Conservation (phyloP, 768 basidiomycete species). For the Suillus variegatus region DNA sequence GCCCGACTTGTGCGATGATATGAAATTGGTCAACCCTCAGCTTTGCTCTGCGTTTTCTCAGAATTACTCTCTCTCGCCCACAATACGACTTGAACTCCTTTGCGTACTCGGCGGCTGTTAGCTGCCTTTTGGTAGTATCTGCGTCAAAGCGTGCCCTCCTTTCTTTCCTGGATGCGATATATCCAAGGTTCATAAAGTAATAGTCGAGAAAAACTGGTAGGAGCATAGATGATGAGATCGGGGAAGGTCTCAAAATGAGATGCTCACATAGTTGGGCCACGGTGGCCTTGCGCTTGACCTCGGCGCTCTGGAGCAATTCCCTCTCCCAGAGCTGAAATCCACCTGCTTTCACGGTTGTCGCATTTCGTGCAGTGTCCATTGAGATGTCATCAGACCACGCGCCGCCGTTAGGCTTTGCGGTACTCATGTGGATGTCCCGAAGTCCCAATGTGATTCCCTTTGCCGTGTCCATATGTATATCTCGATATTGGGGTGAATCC, state of each 20-base stretch:
- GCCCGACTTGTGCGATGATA: conserved; percentile 97
- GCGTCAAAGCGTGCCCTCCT: conserved; percentile 80
- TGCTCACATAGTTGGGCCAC: conserved; percentile 93
- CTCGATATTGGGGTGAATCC: conserved; percentile 37
- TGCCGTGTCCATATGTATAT: conserved; percentile 81
- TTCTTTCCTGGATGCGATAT: conserved; percentile 83
- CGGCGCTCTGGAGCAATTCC: conserved; percentile 78
- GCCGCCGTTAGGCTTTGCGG: conserved; percentile 50
- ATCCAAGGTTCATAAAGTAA: conserved; percentile 94
- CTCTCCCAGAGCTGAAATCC: conserved; percentile 79
- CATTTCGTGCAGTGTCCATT: conserved; percentile 53
- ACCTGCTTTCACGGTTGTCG: conserved; percentile 51
- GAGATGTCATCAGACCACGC: conserved; percentile 54
- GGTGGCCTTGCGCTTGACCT: conserved; percentile 93
- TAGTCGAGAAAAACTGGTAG: conserved; percentile 91
- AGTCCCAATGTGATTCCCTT: conserved; percentile 53
- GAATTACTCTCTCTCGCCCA: conserved; percentile 88
- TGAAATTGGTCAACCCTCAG: conserved; percentile 94
- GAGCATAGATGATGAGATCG: conserved; percentile 15
- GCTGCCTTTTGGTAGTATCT: conserved; percentile 71
- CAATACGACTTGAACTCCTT: conserved; percentile 93
- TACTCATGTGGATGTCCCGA: conserved; percentile 62
- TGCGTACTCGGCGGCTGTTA: conserved; percentile 54
- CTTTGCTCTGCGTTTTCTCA: conserved; percentile 92
- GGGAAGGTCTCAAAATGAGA: conserved; percentile 1